Evolutionary conservation across 2,329 filamentous ascomycete genomes (phyloP), one percentile per base, ranked within the genome.

Genomic region (Penicillium sp.): DNA sequence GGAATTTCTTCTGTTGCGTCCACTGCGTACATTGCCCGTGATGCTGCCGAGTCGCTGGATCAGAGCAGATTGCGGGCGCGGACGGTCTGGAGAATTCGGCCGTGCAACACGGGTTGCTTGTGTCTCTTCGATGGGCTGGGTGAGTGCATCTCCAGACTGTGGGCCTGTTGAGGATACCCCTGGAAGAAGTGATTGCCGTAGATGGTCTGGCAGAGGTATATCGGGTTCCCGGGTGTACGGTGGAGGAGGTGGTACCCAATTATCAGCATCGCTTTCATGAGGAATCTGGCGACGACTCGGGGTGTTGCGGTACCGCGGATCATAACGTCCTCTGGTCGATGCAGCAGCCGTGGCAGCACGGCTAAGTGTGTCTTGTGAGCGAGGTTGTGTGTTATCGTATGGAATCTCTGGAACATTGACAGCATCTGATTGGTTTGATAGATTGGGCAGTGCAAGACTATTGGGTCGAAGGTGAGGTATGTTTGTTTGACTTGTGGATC

Each of bases 211-310:
- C 6, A 67, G 52, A n/a, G 61, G 60, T 22, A 33, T 50, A 16
- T 60, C 59, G 10, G 62, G 46, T 13, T 66, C 56, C 6, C 52
- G 60, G 14, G 55, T 59, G 42, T 93, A 93, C 1, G 85, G 85
- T 2, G 86, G 86, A 6, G 86, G 86, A 4, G 86, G 86, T 4
- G 85, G 84, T 3, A 88, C 83, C 86, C 86, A 93, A 52, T 89
- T 86, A 54, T 92, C 86, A 3, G 85, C 85, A 58, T 92, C 85
- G 47, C 85, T 90, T 62, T 92, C 85, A 60, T 92, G 85, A 3
- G 85, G 85, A 50, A 87, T 74, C 53, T 89, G 82, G 28, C 76
- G 71, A 5, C 43, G 54, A 18, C 30, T 45, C 8, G 47, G 35
- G 12, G 47, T 45, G 11, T 47, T 52, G 7, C 46, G 50, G 41